Percentiles rank a stretch among this genome's conserved stretches.
phyloP scores from a whole-genome alignment of 2,329 filamentous ascomycete species.

The Ophiostoma himal-ulmi region DNA sequence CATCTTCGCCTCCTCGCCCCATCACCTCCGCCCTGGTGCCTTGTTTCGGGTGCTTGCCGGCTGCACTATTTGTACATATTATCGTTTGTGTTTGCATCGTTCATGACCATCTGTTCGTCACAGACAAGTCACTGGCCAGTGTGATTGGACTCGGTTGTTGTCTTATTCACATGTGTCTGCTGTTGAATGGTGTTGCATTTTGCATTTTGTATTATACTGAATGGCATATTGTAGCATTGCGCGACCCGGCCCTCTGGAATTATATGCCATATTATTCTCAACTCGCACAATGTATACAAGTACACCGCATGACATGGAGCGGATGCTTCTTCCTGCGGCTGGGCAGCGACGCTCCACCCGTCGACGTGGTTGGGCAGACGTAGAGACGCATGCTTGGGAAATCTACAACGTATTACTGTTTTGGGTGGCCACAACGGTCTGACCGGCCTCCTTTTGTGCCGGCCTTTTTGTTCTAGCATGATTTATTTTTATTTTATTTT shows the following conservation, averaged over 20 bases:
- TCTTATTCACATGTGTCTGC: not conserved
- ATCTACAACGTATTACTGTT: no score
- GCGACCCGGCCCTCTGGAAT: not conserved
- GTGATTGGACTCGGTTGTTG: not conserved
- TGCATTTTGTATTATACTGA: not conserved
- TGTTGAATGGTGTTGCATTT: no score
- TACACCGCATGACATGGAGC: not conserved
- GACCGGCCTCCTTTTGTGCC: not conserved
- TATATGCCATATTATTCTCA: not conserved
- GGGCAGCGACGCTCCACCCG: conserved; percentile 12
- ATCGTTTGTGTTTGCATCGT: not conserved
- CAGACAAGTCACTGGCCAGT: not conserved
- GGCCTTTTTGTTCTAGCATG: not conserved
- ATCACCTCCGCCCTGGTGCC: conserved; percentile 3
- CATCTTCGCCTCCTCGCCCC: not conserved
- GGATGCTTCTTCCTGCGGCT: not conserved
- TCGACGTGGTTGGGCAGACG: conserved; percentile 7
- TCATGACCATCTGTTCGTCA: not conserved
- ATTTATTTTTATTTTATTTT: not conserved
- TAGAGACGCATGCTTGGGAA: no score
- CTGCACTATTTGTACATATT: not conserved
- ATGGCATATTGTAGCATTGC: not conserved
- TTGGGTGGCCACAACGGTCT: no score
- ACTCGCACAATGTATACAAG: not conserved
- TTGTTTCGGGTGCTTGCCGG: not conserved